These are phyloP conservation scores for Brasenia schreberi DNA, from an alignment of 164 flowering plant genomes.

Conservation along the genomic window DNA sequence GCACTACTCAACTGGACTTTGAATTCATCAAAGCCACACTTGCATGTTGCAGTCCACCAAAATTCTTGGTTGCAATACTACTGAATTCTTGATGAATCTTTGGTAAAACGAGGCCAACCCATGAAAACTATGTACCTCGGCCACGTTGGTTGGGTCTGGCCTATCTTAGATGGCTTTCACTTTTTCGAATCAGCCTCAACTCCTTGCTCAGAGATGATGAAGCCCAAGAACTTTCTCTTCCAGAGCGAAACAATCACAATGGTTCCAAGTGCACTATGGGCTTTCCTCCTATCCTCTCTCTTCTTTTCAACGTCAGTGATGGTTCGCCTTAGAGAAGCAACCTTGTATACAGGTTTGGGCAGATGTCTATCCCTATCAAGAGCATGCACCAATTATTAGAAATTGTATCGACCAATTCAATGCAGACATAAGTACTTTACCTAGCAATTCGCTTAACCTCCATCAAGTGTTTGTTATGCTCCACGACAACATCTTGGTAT, in stretches of 20 bases:
- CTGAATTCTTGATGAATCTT: too few species aligned
- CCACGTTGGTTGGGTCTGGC: too few species aligned
- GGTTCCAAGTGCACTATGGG: conserved; percentile 83
- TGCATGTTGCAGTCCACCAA: too few species aligned
- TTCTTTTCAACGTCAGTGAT: conserved; percentile 45
- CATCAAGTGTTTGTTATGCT: conserved; percentile 78
- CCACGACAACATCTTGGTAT: conserved; percentile 72
- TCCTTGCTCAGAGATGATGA: too few species aligned
- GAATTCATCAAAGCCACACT: too few species aligned
- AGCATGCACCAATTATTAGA: neutral
- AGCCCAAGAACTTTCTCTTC: conserved; percentile 33
- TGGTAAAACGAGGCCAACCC: too few species aligned
- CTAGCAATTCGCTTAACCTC: conserved; percentile 79
- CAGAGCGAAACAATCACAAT: conserved; percentile 32
- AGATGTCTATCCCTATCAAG: conserved; percentile 80
- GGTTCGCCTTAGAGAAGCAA: conserved; percentile 30
- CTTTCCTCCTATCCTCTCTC: conserved; percentile 65
- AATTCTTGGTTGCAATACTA: too few species aligned
- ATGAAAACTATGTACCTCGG: too few species aligned
- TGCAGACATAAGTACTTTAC: conserved; percentile 19
- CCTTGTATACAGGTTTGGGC: conserved; percentile 76
- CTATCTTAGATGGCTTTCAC: too few species aligned
- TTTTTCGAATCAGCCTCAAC: too few species aligned
- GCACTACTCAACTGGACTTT: too few species aligned
- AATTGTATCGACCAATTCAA: neutral